Evolutionary conservation across 257 asterid species (phyloP), one percentile per base, ranked within the genome.

Genomic region (Gynochthodes officinalis): DNA sequence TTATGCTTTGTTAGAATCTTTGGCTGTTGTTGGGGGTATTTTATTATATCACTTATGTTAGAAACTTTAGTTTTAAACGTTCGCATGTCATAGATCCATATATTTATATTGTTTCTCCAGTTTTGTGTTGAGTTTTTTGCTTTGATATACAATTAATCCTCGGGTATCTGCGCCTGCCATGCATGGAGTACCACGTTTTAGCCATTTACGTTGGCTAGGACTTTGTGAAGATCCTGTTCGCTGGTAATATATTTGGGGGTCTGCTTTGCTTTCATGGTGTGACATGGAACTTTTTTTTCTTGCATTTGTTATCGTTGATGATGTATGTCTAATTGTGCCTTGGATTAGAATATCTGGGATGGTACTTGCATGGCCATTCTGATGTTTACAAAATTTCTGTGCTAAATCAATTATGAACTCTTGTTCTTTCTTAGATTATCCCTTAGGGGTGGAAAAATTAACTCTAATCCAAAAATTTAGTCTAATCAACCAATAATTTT

Each of bases 1-100:
- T 67, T 66, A 50, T 23, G 27, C 48, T 74, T 21, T 59, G 60
- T 21, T 7, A 16, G 43, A 15, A 37, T 9, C 39, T 71, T 59
- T 43, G 14, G 50, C 43, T 75, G 27, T 18, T 66, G 52, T 72
- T 39, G 72, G 42, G 69, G 44, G 49, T 11, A 50, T 55, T 25
- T 70, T 63, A 72, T 15, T 18, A 48, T 69, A 61, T 57, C 62
- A 44, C 61, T 25, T 54, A n/a, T 58, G 40, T 54, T 68, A 68
- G 71, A 27, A 53, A 52, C 1, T 23, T 35, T 53, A 69, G 18
- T 53, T 52, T 69, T 14, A n/a, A 69, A 11, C 32, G 19, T 63
- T 49, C 49, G 15, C 57, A n/a, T 57, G 75, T 64, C n/a, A 59
- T 10, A 30, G 70, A 48, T 57, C 42, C 39, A 37, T 25, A 65